phyloP scores from a whole-genome alignment of 2,329 filamentous ascomycete species.

The Furcasterigmium sp. region DNA sequence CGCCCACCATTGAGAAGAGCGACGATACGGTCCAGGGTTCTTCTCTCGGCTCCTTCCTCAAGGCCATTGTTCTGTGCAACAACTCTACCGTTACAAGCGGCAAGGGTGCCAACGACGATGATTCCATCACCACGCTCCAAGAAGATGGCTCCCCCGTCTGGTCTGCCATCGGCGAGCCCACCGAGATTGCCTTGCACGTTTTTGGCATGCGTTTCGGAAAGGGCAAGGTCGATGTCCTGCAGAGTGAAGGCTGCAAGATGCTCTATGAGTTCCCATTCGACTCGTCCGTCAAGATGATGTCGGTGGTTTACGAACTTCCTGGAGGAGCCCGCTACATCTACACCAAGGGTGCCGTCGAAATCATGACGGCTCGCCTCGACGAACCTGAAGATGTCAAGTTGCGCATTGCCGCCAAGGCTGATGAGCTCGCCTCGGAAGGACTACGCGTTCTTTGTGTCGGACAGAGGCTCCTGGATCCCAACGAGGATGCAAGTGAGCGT shows the following conservation, averaged over 20 bases:
- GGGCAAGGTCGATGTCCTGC: constrained; percentile 34
- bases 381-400: constrained; percentile 40
- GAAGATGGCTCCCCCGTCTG: constrained; percentile 35
- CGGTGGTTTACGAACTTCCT: constrained; percentile 52
- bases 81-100: constrained; percentile 44
- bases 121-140: constrained; percentile 39
- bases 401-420: constrained; percentile 42
- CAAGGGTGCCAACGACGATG: constrained; percentile 36
- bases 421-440: constrained; percentile 55
- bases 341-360: constrained; percentile 54
- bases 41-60: constrained; percentile 41
- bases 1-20: constrained; percentile 17
- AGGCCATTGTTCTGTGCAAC: constrained; percentile 58
- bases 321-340: constrained; percentile 36
- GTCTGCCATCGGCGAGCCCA: constrained; percentile 61
- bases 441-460: constrained; percentile 66
- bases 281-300: constrained; percentile 70
- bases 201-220: constrained; percentile 64
- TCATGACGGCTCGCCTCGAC: constrained; percentile 46
- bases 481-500: constrained; percentile 39
- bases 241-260: constrained; percentile 35
- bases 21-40: constrained; percentile 19
- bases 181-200: constrained; percentile 69
- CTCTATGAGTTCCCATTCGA: constrained; percentile 68
- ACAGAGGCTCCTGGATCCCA: constrained; percentile 35